Evolutionary conservation across 129 eudicot species (phyloP).

Genomic region (carrot (Daucus carota)): DH1_v3.0 NC_030381.2:49897001-49897500

Average conservation of each 20-base stretch:
- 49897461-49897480: slow-evolving; percentile 68
- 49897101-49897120: too few relatives aligned
- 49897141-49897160: too few relatives aligned
- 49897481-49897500: slow-evolving; percentile 23
- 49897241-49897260: neutral
- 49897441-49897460: slow-evolving; percentile 26
- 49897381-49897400: slow-evolving; percentile 22
- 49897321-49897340: slow-evolving; percentile 15
- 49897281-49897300: neutral
- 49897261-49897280: neutral
- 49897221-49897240: neutral
- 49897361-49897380: slow-evolving; percentile 3
- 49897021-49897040: too few relatives aligned
- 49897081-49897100: too few relatives aligned
- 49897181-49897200: too few relatives aligned
- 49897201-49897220: too few relatives aligned
- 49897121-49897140: too few relatives aligned
- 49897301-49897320: neutral
- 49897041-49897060: too few relatives aligned
- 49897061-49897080: too few relatives aligned
- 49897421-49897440: slow-evolving; percentile 46
- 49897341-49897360: slow-evolving; percentile 1
- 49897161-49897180: too few relatives aligned
- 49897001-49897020: too few relatives aligned
- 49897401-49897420: slow-evolving; percentile 36